These are phyloP conservation scores for Raphanus hybrid DNA, from an alignment of 441 rosid genomes.

Conservation along the genomic window DNA sequence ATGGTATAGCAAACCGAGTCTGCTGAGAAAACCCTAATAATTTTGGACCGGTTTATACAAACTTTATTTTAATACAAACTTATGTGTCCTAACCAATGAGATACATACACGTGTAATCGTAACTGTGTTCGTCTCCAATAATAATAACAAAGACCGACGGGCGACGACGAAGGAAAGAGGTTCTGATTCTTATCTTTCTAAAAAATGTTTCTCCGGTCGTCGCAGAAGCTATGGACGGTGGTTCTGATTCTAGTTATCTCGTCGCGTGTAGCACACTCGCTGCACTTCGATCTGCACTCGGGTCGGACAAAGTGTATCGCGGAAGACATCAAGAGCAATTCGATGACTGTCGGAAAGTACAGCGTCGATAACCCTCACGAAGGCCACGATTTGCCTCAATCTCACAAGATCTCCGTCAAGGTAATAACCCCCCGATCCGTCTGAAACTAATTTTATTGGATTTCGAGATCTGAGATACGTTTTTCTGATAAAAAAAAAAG, in stretches of 20 bases:
- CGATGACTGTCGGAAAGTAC: constrained; percentile 81
- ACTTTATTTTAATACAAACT: neutral
- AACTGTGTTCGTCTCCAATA: constrained; percentile 10
- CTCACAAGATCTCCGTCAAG: constrained; percentile 67
- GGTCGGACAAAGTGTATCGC: constrained; percentile 75
- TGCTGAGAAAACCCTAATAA: neutral
- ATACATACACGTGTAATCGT: constrained; percentile 6
- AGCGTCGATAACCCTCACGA: constrained; percentile 62
- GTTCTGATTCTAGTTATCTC: constrained; percentile 42
- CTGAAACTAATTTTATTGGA: neutral
- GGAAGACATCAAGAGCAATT: constrained; percentile 71
- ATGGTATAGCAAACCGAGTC: constrained; percentile 27
- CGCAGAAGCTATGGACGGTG: constrained; percentile 27
- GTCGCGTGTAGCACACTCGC: constrained; percentile 44
- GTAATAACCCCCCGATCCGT: constrained; percentile 31
- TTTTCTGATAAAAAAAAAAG: too few relatives aligned
- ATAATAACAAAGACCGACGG: neutral
- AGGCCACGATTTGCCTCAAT: constrained; percentile 54
- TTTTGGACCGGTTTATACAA: neutral
- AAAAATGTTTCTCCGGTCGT: constrained; percentile 38
- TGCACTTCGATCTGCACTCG: constrained; percentile 66
- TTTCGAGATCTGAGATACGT: constrained; percentile 6
- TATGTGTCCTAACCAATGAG: constrained; percentile 7
- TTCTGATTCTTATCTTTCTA: neutral
- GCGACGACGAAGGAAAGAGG: constrained; percentile 1